phyloP scores from a whole-genome alignment of 1,284 basidiomycete genomes.

The Leccinum subspadiceum region DNA sequence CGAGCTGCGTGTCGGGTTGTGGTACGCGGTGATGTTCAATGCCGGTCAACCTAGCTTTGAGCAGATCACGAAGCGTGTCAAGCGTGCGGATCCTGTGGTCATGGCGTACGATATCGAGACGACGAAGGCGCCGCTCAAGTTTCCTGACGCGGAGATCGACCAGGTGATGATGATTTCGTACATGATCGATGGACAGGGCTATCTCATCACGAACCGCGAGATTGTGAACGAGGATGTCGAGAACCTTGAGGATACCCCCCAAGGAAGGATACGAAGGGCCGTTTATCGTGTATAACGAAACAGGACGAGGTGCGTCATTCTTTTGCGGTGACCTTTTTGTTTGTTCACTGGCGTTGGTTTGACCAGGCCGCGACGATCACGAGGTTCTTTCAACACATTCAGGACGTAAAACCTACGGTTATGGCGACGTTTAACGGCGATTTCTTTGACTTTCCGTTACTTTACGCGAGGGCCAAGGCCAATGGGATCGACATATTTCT shows the following conservation, averaged over 20 bases:
- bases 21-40: slow-evolving; percentile 89
- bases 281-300: slow-evolving; percentile 95
- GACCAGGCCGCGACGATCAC: slow-evolving; percentile 71
- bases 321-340: background rate
- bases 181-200: slow-evolving; percentile 96
- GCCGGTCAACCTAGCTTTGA: slow-evolving; percentile 80
- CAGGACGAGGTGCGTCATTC: slow-evolving; percentile 68
- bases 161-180: slow-evolving; percentile 99
- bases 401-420: slow-evolving; percentile 91
- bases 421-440: slow-evolving; percentile 99
- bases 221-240: slow-evolving; percentile 98
- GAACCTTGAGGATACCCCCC: slow-evolving; percentile 97
- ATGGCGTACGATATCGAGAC: slow-evolving; percentile 99
- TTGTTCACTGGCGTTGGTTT: background rate
- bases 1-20: slow-evolving; percentile 94
- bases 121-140: slow-evolving; percentile 97
- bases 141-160: slow-evolving; percentile 94
- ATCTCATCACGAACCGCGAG: slow-evolving; percentile 96
- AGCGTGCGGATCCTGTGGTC: slow-evolving; percentile 98
- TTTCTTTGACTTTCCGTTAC: slow-evolving; percentile 99
- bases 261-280: slow-evolving; percentile 98
- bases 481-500: slow-evolving; percentile 97
- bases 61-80: slow-evolving; percentile 81
- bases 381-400: slow-evolving; percentile 93
- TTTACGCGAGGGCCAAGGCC: slow-evolving; percentile 82